Evolutionary conservation across 176 grass and related monocot genomes (phyloP), one percentile per base, ranked within the genome.

Genomic region (Oryza australiensis): DNA sequence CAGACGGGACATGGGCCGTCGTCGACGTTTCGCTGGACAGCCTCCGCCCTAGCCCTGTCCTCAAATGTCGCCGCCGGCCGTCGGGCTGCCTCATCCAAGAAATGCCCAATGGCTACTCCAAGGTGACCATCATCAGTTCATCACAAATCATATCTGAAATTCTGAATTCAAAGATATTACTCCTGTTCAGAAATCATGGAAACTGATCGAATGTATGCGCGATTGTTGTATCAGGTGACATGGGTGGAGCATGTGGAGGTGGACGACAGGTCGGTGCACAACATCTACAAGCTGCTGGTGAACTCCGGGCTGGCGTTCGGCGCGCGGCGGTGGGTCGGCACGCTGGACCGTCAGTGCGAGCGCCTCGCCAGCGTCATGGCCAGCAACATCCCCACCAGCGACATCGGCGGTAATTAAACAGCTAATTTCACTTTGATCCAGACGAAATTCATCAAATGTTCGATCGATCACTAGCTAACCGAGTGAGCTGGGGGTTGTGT

Each of bases 191-290:
- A 72, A 46, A 1, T 18, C 55, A 34, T 34, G 41, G 33, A 34
- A 34, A 35, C 34, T 35, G 37, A 38, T 35, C 34, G 37, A 1
- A 38, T 63, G 22, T 12, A 12, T 18, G 3, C 57, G 4, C 9
- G 3, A 46, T 13, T 51, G 48, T 20, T 51, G 48, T 42, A 10
- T 70, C 76, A 97, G 94, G 88, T 98, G 29, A 98, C 86, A 0
- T 99, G 97, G 97, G 97, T 99, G 32, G 97, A 99, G 74, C 97
- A 99, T 7, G 85, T 96, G 3, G 97, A 99, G 85, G 91, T 99
- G 22, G 97, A 99, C 3, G 97, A 96, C 60, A 92, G 97, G 33
- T 95, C 93, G 4, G 97, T 99, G 77, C 97, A 99, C 85, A 84
- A 70, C 51, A 86, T 99, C 33, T 99, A 99, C 91, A 96, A 80